Base-by-base conservation (phyloP, 441 rosid genomes). In the Euphorbia celastroides region DNA sequence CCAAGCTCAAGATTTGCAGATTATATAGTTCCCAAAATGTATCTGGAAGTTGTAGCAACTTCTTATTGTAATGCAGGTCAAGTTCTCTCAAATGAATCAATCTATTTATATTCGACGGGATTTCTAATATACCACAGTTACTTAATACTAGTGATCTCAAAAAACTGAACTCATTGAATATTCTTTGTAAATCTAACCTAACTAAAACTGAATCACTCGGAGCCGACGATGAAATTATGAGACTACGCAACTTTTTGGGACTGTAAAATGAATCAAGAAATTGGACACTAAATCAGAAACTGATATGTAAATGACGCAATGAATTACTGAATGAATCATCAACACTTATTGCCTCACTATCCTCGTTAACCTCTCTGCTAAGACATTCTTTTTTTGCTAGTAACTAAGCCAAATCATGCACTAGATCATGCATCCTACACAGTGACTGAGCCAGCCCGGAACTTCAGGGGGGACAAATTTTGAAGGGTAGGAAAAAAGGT, bases 361-460 rank as follows among this genome's bases (percentile, higher is more conserved):
- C 5, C 7, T n/a, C 7, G 32, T 16, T 0, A 9, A 5, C 46
- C 25, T 67, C 57, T 32, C 26, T 25, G 1, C 52, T 3, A 17
- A 46, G 52, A 51, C 26, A 25, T 5, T 23, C 51, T 0, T 30
- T 50, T 11, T 9, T 48, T 4, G 20, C 12, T n/a, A 41, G 59
- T 30, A 20, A 60, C 14, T 19, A 17, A 34, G 64, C 64, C n/a
- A 60, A 60, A 60, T 68, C 71, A 11, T 68, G 59, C 50, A 68
- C 52, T 1, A 68, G 13, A 0, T 68, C 71, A 68, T 68, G 71
- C 65, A 68, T 68, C 51, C 51, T 68, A 34, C n/a, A n/a, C n/a
- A n/a, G n/a, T n/a, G n/a, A n/a, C n/a, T n/a, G n/a, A n/a, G n/a
- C n/a, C n/a, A n/a, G n/a, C n/a, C n/a, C n/a, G n/a, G n/a, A n/a